phyloP scores from a whole-genome alignment of 345 rosid genomes.

The Populus simonii region DNA sequence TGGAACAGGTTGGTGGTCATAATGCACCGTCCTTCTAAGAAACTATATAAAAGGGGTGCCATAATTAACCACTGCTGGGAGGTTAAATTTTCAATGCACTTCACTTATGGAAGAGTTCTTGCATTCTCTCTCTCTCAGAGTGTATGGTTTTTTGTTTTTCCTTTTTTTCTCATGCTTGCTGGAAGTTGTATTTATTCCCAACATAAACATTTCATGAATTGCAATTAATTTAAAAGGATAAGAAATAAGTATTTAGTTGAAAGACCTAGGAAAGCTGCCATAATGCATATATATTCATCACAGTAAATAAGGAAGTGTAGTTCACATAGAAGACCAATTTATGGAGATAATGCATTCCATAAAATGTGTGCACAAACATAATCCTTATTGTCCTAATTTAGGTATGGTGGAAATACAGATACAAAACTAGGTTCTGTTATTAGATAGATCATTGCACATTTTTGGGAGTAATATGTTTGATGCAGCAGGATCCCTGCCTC shows the following conservation, averaged over 20 bases:
- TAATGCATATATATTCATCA: not conserved
- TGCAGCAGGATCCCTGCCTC: slow-evolving; percentile 40
- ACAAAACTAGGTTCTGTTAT: not conserved
- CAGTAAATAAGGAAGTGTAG: not conserved
- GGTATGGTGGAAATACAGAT: not conserved
- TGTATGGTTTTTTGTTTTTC: not conserved
- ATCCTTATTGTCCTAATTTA: not conserved
- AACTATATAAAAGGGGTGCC: not conserved
- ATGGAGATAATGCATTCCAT: not conserved
- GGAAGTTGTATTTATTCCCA: not conserved
- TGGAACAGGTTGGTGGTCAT: not conserved
- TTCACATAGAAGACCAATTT: not conserved
- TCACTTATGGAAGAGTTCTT: not conserved
- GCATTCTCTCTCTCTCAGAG: not conserved
- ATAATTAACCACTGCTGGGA: not conserved
- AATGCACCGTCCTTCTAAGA: not conserved
- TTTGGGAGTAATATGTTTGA: not conserved
- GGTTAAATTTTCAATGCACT: not conserved
- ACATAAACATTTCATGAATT: not conserved
- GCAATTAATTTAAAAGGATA: not conserved
- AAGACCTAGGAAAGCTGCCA: not conserved
- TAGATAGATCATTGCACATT: slow-evolving; percentile 2
- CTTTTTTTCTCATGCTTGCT: not conserved
- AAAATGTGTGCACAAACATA: not conserved
- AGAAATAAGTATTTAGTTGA: not conserved